Percentiles rank a stretch among this genome's conserved stretches.
phyloP scores from a whole-genome alignment of 2,329 filamentous ascomycete genomes.

The Calonectria montana region DNA sequence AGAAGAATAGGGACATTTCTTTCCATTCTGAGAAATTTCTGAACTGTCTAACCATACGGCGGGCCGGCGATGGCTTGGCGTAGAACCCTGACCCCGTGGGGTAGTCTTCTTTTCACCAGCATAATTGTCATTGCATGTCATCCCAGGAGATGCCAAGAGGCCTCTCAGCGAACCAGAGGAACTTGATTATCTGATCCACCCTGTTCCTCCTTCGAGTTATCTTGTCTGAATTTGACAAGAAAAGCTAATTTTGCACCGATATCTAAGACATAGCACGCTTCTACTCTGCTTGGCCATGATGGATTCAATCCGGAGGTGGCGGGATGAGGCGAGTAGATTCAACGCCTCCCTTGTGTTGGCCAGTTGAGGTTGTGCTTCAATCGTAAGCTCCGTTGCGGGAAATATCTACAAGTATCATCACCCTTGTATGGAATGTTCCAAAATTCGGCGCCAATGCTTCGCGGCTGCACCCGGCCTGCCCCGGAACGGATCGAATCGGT shows the following conservation, averaged over 20 bases:
- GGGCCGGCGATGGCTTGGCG: neutral
- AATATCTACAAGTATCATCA: neutral
- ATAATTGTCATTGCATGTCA: constrained; percentile 1
- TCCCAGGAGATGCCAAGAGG: neutral
- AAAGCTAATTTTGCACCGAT: neutral
- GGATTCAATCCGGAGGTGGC: neutral
- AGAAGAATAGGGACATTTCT: neutral
- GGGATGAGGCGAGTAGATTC: neutral
- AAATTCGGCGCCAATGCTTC: neutral
- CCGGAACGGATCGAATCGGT: neutral
- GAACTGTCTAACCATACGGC: neutral
- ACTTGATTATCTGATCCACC: neutral
- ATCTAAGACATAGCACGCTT: neutral
- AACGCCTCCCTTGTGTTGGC: neutral
- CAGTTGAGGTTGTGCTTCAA: neutral
- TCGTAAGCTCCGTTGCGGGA: neutral
- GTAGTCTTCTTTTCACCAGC: constrained; percentile 7
- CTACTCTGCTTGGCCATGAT: too few species aligned
- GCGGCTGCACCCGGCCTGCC: neutral
- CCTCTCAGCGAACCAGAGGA: neutral
- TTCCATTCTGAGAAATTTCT: neutral
- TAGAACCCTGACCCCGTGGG: constrained; percentile 5
- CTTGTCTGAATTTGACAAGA: neutral
- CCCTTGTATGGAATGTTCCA: constrained; percentile 1
- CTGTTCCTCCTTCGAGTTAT: neutral